These are phyloP conservation scores for Fusarium hainanense DNA, from an alignment of 2,329 filamentous ascomycete species.

Conservation along the genomic window DNA sequence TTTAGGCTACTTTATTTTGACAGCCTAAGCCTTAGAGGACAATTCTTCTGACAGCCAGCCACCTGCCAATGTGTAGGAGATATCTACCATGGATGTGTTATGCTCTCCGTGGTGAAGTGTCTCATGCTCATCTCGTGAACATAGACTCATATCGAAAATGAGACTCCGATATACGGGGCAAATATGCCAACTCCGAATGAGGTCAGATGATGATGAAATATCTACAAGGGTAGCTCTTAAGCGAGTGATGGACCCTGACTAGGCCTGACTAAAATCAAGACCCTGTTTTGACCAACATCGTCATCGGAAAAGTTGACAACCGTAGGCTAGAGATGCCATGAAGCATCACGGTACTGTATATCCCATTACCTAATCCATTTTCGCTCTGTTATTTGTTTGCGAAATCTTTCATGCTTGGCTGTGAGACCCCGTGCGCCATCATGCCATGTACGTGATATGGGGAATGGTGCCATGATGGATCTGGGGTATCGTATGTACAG, in stretches of 20 bases:
- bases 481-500: conserved; percentile 2
- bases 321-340: neutral
- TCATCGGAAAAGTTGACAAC: conserved; percentile 13
- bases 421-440: conserved; percentile 22
- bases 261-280: conserved; percentile 2
- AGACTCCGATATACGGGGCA: conserved; percentile 1
- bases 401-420: neutral
- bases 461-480: conserved; percentile 31
- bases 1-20: too few species aligned
- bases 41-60: too few species aligned
- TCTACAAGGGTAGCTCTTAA: conserved; percentile 27
- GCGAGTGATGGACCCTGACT: conserved; percentile 24
- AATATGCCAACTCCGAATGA: conserved; percentile 7
- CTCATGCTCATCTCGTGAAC: neutral
- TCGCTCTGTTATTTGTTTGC: neutral
- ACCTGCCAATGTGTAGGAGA: too few species aligned
- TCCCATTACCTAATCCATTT: neutral
- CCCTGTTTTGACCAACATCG: conserved; percentile 21
- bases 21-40: too few species aligned
- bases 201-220: conserved; percentile 33
- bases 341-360: neutral
- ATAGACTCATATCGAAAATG: neutral
- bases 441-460: conserved; percentile 19
- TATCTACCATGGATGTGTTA: too few species aligned
- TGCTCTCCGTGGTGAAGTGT: neutral